phyloP scores from a whole-genome alignment of 306 rosid species.

The Coriaria nepalensis region DNA sequence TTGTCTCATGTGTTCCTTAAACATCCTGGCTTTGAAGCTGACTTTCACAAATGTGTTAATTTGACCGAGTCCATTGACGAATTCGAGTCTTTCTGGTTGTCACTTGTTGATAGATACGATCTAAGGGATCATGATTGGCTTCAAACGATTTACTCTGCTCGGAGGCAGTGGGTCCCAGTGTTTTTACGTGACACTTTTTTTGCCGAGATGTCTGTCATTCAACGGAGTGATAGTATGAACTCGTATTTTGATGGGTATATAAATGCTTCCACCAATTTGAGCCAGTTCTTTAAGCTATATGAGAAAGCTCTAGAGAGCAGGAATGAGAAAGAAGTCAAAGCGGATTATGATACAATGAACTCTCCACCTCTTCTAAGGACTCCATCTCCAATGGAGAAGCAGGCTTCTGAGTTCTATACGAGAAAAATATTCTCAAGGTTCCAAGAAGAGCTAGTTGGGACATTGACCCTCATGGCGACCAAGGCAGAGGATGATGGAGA shows the following conservation, averaged over 20 bases:
- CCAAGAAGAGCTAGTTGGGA: slow-evolving; percentile 95
- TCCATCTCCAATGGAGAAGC: slow-evolving; percentile 99
- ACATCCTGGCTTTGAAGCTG: slow-evolving; percentile 87
- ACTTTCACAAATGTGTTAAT: slow-evolving; percentile 90
- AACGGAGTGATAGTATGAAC: slow-evolving; percentile 97
- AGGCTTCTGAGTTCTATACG: slow-evolving; percentile 83
- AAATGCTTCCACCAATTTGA: slow-evolving; percentile 91
- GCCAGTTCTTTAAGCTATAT: slow-evolving; percentile 85
- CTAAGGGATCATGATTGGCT: slow-evolving; percentile 97
- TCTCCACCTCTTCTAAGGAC: slow-evolving; percentile 63
- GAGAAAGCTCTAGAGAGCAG: slow-evolving; percentile 98
- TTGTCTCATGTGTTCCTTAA: slow-evolving; percentile 75
- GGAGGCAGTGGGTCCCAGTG: slow-evolving; percentile 94
- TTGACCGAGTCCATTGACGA: slow-evolving; percentile 87
- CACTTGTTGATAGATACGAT: slow-evolving; percentile 68
- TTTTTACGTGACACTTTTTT: slow-evolving; percentile 86
- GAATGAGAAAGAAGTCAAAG: slow-evolving; percentile 95
- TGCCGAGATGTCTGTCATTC: slow-evolving; percentile 97
- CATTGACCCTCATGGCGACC: slow-evolving; percentile 80
- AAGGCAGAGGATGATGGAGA: slow-evolving; percentile 80
- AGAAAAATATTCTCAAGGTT: slow-evolving; percentile 75
- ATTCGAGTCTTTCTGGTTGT: slow-evolving; percentile 86
- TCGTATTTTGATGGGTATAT: slow-evolving; percentile 98
- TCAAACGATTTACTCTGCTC: slow-evolving; percentile 59
- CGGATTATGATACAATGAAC: slow-evolving; percentile 92